Base-by-base conservation (phyloP, 352 stramenopile genomes). In the Phytophthora boehmeriae region DNA sequence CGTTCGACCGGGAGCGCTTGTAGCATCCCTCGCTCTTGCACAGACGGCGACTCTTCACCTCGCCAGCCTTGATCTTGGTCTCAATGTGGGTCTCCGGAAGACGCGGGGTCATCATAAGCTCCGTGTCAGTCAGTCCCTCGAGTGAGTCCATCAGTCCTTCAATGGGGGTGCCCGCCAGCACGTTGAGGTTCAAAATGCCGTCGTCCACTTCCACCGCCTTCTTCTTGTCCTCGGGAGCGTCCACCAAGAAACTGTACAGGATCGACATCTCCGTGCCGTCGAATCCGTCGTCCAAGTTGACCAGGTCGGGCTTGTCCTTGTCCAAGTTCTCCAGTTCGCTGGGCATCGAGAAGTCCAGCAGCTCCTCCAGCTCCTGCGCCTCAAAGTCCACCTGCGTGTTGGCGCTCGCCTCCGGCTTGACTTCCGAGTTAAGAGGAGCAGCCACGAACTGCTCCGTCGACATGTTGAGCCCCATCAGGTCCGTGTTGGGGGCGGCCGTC, bases 211-310 rank as follows among this genome's bases (percentile, higher is more conserved):
- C 75, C 8, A 64, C 22, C 19, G 75, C 66, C 69, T 78, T 76
- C 63, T 88, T 76, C 68, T 90, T 88, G 52, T 91, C 80, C 60
- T 92, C 83, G 5, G 80, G 82, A 4, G 74, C 71, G 53, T 95
- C 83, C 10, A 92, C 79, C 57, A 95, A 59, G 67, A 93, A 93
- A 59, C 76, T 91, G 78, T 93, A 95, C 27, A 95, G 54, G 59
- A 95, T 93, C 38, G 84, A 92, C 77, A 95, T 93, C 57, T 95
- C 84, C 35, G 83, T 92, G 22, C 81, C 83, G 68, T 92, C 83
- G 57, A 95, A 93, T 58, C 80, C 86, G 62, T 93, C 80, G 55
- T 92, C 80, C 59, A 91, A 56, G 68, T 91, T 89, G 48, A 89
- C 66, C 23, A 91, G 60, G 66, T 90, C 78, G 49, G 80, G 75